These are phyloP conservation scores for Berberis thunbergii DNA, from an alignment of 164 flowering plant species.

Conservation along the genomic window DNA sequence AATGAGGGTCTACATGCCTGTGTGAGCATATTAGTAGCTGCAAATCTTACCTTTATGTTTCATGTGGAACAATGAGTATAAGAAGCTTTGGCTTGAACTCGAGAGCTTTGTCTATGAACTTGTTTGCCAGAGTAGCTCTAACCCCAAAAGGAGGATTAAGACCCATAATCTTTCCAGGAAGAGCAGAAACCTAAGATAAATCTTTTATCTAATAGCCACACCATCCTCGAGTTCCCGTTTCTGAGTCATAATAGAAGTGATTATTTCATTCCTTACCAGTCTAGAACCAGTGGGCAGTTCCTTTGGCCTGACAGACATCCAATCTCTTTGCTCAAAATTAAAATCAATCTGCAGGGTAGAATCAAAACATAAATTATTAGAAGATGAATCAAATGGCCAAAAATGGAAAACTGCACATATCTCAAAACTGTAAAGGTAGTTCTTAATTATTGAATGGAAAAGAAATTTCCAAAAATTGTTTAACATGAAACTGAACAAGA, in stretches of 20 bases:
- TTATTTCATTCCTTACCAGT: neutral
- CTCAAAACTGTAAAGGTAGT: too few relatives aligned
- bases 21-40: neutral
- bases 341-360: conserved; percentile 2
- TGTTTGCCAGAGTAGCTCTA: conserved; percentile 59
- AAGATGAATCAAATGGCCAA: too few relatives aligned
- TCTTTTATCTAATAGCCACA: neutral
- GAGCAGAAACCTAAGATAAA: neutral
- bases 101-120: conserved; percentile 76
- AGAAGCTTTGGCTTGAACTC: conserved; percentile 81
- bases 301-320: neutral
- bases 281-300: neutral
- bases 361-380: conserved; percentile 23
- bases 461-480: too few relatives aligned
- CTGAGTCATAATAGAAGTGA: neutral
- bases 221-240: too few relatives aligned
- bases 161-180: conserved; percentile 40
- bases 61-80: conserved; percentile 56
- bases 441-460: too few relatives aligned
- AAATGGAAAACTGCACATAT: too few relatives aligned
- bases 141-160: conserved; percentile 91
- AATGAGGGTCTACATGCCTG: neutral
- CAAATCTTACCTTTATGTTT: conserved; percentile 49
- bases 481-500: too few relatives aligned
- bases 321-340: conserved; percentile 1